A percentile compares a stretch with the other conserved stretches of the same genome.
Evolutionary conservation across 768 basidiomycete species (phyloP).

Genomic region (Tulasnella sp.): DNA sequence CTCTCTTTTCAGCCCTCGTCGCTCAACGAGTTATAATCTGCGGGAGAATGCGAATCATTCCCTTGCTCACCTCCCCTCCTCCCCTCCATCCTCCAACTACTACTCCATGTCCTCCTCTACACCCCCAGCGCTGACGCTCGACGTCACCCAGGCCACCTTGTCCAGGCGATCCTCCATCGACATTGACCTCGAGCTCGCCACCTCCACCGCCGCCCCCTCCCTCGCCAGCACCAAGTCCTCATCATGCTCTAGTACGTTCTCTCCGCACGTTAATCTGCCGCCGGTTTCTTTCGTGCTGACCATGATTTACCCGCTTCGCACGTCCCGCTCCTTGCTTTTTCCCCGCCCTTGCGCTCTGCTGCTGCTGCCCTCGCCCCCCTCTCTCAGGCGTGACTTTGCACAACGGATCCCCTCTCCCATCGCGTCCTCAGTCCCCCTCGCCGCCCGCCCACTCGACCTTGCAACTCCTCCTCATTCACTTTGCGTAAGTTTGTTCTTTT

Average conservation of each 20-base stretch:
- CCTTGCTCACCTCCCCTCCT: neutral
- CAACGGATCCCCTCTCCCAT: neutral
- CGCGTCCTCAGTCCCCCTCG: neutral
- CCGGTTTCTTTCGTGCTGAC: constrained; percentile 8
- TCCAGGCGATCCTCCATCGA: neutral
- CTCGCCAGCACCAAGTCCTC: constrained; percentile 8
- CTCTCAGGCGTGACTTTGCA: constrained; percentile 17
- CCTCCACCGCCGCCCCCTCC: neutral
- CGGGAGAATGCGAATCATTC: constrained; percentile 12
- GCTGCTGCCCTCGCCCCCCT: neutral
- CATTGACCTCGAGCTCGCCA: neutral
- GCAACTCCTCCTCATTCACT: constrained; percentile 21
- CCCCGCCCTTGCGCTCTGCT: too few relatives aligned
- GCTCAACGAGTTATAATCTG: neutral
- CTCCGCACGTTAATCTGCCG: neutral
- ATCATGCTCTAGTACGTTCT: constrained; percentile 18
- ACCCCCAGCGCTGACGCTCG: neutral
- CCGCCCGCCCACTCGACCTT: neutral
- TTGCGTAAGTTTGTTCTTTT: constrained; percentile 20
- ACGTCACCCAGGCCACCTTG: neutral
- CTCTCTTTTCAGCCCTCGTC: neutral
- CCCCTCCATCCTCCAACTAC: neutral
- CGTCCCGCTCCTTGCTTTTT: neutral
- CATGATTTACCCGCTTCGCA: constrained; percentile 2
- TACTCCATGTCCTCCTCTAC: neutral